Conservation (phyloP, 768 basidiomycete genomes). For the Rhizopogon rudus region DNA sequence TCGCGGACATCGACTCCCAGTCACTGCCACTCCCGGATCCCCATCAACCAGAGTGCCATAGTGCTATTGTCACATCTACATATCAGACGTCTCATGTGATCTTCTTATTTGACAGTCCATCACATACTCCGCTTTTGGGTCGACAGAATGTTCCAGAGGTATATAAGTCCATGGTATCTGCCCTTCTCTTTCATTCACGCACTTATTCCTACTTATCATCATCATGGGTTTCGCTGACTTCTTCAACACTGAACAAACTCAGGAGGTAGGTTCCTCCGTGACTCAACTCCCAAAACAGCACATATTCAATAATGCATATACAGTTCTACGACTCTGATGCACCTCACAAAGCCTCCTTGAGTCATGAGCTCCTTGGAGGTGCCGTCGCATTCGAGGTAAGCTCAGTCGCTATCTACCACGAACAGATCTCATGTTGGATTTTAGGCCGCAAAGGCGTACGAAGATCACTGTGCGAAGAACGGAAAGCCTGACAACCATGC, state of each 20-base stretch:
- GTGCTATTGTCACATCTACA: background rate
- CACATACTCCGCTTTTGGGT: conserved; percentile 1
- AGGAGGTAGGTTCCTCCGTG: background rate
- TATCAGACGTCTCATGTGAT: background rate
- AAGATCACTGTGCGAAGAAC: conserved; percentile 2
- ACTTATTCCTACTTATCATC: background rate
- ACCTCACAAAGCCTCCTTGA: background rate
- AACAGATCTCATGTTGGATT: background rate
- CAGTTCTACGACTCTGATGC: background rate
- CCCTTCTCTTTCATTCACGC: background rate
- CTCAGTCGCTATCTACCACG: too few relatives aligned
- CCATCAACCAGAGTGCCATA: background rate
- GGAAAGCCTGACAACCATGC: conserved; percentile 6
- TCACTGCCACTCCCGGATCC: background rate
- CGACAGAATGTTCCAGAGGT: background rate
- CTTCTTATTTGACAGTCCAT: background rate
- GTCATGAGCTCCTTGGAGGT: conserved; percentile 2
- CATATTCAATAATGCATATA: background rate
- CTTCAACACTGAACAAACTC: background rate
- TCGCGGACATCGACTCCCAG: background rate
- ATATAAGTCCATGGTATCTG: background rate
- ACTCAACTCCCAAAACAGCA: background rate
- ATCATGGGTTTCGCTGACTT: conserved; percentile 4
- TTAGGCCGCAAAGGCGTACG: conserved; percentile 10
- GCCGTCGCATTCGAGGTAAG: conserved; percentile 9